These are phyloP conservation scores for Rubia yunnanensis DNA, from an alignment of 257 asterid genomes.

Conservation along the genomic window DNA sequence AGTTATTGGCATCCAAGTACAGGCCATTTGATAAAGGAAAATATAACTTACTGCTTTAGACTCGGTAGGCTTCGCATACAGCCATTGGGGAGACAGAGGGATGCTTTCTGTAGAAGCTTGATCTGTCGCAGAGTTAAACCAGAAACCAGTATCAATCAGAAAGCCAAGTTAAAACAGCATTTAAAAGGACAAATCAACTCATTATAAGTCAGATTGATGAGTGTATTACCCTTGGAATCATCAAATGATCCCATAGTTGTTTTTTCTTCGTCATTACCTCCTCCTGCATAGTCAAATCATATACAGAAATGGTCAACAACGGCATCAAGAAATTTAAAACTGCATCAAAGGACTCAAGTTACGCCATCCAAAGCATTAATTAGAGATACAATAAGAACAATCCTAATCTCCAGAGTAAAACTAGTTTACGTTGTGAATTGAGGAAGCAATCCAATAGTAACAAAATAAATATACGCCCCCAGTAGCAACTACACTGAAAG, in stretches of 20 bases:
- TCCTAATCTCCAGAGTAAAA: not conserved
- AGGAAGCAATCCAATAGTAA: conserved; percentile 4
- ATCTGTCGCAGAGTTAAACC: conserved; percentile 42
- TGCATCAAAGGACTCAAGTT: not conserved
- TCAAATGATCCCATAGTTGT: conserved; percentile 51
- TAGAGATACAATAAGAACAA: not conserved
- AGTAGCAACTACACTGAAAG: not conserved
- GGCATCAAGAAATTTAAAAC: not conserved
- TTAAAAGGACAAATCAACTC: not conserved
- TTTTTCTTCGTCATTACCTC: conserved; percentile 80
- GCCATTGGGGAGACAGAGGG: conserved; percentile 98
- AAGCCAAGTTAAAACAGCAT: not conserved
- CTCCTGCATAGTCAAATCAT: conserved; percentile 11
- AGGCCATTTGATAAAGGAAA: conserved; percentile 1
- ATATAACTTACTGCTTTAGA: conserved; percentile 47
- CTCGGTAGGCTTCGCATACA: conserved; percentile 76
- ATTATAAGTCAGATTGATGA: conserved; percentile 8
- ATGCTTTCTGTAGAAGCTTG: conserved; percentile 67
- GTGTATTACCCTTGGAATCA: conserved; percentile 61
- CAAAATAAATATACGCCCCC: not conserved
- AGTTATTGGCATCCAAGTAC: too few species aligned
- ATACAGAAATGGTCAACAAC: not conserved
- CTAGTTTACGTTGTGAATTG: not conserved
- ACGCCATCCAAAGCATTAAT: not conserved
- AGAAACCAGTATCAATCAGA: not conserved